Conservation (phyloP, 805 yeast genomes). For the Yarrowia hollandica region DNA sequence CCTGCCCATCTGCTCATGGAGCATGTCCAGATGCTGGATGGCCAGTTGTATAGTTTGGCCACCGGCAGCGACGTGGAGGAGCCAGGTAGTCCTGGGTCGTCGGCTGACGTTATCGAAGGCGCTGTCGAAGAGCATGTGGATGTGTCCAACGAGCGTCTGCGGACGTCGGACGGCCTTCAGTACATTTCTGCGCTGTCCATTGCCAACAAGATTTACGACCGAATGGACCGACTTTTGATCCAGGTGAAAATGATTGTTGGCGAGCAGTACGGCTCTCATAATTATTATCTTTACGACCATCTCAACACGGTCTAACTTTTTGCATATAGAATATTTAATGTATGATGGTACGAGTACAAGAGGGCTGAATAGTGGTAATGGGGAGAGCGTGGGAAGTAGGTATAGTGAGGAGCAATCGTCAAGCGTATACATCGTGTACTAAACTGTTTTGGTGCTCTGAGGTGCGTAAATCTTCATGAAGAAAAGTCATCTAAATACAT, state of each 20-base stretch:
- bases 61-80: not conserved
- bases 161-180: constrained; percentile 36
- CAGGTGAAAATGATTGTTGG: constrained; percentile 42
- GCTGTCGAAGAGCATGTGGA: not conserved
- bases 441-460: too few species aligned
- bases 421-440: too few species aligned
- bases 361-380: not conserved
- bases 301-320: constrained; percentile 23
- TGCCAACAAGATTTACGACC: constrained; percentile 39
- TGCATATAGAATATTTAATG: constrained; percentile 19
- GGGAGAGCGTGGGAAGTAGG: too few species aligned
- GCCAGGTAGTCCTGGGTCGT: not conserved
- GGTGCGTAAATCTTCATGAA: too few species aligned
- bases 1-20: constrained; percentile 37
- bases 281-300: constrained; percentile 31
- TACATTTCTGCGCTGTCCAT: constrained; percentile 36
- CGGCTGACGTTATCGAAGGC: constrained; percentile 1
- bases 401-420: too few species aligned
- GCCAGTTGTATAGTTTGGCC: constrained; percentile 19
- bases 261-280: constrained; percentile 39
- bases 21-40: constrained; percentile 31
- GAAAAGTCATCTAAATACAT: too few species aligned
- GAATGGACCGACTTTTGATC: constrained; percentile 40
- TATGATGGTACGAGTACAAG: not conserved
- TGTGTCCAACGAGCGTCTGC: constrained; percentile 11